Conservation (phyloP, 2,329 filamentous ascomycete species). For the Fusarium drepaniforme region DNA sequence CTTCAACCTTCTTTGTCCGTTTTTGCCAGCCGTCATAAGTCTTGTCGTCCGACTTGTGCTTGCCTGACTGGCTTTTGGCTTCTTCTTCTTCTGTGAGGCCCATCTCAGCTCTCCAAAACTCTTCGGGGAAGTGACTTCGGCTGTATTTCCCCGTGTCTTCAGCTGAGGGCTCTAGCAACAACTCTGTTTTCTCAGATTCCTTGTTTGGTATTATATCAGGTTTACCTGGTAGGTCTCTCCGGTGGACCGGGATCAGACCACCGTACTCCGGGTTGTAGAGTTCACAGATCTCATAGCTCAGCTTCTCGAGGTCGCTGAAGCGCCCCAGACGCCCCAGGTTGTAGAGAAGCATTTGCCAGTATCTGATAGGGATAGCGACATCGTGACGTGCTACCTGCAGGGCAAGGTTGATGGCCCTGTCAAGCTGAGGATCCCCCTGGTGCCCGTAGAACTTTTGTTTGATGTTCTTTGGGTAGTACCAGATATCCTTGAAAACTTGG, state of each 20-base stretch:
- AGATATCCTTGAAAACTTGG: slow-evolving; percentile 44
- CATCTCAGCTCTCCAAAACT: slow-evolving; percentile 41
- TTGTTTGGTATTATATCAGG: not conserved
- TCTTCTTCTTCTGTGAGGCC: slow-evolving; percentile 20
- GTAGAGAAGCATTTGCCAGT: slow-evolving; percentile 59
- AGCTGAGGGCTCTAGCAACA: slow-evolving; percentile 18
- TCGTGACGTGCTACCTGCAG: slow-evolving; percentile 47
- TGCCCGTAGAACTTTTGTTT: slow-evolving; percentile 25
- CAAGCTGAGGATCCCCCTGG: slow-evolving; percentile 39
- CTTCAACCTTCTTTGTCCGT: not conserved
- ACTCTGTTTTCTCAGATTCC: not conserved
- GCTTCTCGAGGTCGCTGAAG: slow-evolving; percentile 58
- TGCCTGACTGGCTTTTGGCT: not conserved
- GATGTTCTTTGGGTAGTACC: slow-evolving; percentile 42
- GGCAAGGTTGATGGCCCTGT: slow-evolving; percentile 47
- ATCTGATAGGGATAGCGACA: slow-evolving; percentile 50
- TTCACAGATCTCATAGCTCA: slow-evolving; percentile 58
- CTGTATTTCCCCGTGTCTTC: slow-evolving; percentile 18
- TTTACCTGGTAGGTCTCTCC: slow-evolving; percentile 54
- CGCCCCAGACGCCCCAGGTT: slow-evolving; percentile 58
- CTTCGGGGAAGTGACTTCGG: slow-evolving; percentile 33
- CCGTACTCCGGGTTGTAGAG: slow-evolving; percentile 49
- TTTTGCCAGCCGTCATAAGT: slow-evolving; percentile 1
- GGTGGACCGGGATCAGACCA: slow-evolving; percentile 58
- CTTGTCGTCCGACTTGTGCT: not conserved